phyloP scores from a whole-genome alignment of 148 eudicot genomes.

The Chenopodium quinoa region DNA sequence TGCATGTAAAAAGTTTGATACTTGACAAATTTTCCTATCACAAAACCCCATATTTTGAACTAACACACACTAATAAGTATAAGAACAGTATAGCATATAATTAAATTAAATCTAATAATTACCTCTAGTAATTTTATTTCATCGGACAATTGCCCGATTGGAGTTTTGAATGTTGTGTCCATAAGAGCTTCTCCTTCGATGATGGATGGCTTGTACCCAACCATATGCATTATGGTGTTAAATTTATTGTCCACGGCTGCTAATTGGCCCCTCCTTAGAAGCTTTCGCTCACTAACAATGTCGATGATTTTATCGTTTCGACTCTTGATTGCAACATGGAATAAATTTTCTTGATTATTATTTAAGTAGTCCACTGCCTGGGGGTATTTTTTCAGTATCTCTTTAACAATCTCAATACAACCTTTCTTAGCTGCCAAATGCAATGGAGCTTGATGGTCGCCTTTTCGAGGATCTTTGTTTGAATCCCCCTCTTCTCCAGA shows the following conservation, averaged over 20 bases:
- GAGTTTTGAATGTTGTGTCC: constrained; percentile 11
- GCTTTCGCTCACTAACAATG: not conserved
- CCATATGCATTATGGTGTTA: constrained; percentile 6
- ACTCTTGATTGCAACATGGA: constrained; percentile 8
- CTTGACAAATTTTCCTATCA: no score
- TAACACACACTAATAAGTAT: no score
- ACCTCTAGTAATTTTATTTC: not conserved
- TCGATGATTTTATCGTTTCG: not conserved
- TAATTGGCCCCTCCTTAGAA: not conserved
- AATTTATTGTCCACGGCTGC: not conserved
- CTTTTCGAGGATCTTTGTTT: no score
- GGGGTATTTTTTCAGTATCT: not conserved
- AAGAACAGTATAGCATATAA: not conserved
- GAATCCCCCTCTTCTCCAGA: not conserved
- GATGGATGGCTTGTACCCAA: not conserved
- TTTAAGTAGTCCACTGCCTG: constrained; percentile 15
- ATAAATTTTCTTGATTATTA: not conserved
- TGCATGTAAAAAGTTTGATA: no score
- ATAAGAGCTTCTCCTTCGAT: not conserved
- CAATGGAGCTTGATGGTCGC: not conserved
- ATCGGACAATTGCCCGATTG: not conserved
- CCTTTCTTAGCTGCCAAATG: constrained; percentile 3
- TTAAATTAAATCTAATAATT: not conserved
- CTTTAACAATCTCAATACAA: constrained; percentile 9
- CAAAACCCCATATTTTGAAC: no score